Evolutionary conservation across 768 basidiomycete genomes (phyloP).

Genomic region (Podaxis mareebaensis): DNA sequence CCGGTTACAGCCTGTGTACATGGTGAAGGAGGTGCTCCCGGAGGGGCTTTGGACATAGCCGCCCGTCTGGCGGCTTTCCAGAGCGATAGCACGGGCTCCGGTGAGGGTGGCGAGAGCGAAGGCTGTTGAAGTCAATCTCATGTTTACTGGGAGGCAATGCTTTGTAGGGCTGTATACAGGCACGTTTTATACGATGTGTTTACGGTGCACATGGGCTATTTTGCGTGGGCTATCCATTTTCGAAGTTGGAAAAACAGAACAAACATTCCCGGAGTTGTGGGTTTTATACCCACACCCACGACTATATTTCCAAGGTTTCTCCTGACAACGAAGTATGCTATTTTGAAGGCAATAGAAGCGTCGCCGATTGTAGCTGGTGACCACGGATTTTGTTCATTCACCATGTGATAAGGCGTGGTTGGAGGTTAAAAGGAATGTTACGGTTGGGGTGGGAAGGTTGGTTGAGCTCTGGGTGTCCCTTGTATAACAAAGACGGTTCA

Average conservation of each 20-base stretch:
- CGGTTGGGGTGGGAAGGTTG: background rate
- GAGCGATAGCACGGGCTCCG: conserved; percentile 24
- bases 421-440: background rate
- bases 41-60: conserved; percentile 56
- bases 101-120: conserved; percentile 23
- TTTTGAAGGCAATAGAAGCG: background rate
- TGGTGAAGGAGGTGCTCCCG: conserved; percentile 57
- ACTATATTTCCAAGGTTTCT: conserved; percentile 12
- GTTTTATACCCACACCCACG: background rate
- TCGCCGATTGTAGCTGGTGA: background rate
- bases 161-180: background rate
- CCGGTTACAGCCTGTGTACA: conserved; percentile 49
- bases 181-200: background rate
- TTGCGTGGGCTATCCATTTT: background rate
- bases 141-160: conserved; percentile 12
- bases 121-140: conserved; percentile 23
- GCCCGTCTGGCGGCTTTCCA: conserved; percentile 39
- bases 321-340: background rate
- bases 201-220: background rate
- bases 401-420: background rate
- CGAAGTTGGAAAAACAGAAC: background rate
- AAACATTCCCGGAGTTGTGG: background rate
- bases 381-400: conserved; percentile 2
- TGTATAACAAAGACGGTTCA: background rate
- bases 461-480: background rate